Evolutionary conservation across 1,284 basidiomycete genomes (phyloP).

Genomic region (Mycena citricolor): DNA sequence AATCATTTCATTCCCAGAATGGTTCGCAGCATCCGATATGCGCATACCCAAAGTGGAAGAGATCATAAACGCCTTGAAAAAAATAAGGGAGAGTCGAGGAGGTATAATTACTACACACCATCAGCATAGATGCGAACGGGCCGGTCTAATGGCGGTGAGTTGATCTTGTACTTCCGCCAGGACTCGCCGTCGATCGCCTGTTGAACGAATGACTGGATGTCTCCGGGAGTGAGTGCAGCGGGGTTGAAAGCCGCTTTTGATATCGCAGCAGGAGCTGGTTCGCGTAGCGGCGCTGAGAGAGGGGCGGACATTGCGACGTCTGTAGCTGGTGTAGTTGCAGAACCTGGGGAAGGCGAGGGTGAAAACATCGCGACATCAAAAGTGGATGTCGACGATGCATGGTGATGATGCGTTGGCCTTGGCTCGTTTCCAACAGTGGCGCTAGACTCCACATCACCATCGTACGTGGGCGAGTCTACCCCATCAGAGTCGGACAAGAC

Average conservation of each 20-base stretch:
- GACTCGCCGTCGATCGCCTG: slow-evolving; percentile 66
- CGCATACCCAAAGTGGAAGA: slow-evolving; percentile 89
- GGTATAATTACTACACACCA: slow-evolving; percentile 45
- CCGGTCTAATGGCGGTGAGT: slow-evolving; percentile 74
- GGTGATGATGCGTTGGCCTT: slow-evolving; percentile 31
- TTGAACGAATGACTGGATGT: slow-evolving; percentile 71
- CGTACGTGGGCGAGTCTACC: slow-evolving; percentile 82
- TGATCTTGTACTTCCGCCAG: slow-evolving; percentile 78
- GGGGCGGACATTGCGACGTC: slow-evolving; percentile 30
- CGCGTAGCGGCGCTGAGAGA: slow-evolving; percentile 30
- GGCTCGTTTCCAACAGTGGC: slow-evolving; percentile 55
- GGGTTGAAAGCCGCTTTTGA: slow-evolving; percentile 57
- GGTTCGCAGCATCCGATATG: slow-evolving; percentile 19
- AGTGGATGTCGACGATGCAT: slow-evolving; percentile 28
- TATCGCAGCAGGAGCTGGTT: slow-evolving; percentile 46
- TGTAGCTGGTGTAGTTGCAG: too few relatives aligned
- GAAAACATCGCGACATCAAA: slow-evolving; percentile 26
- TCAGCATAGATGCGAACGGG: slow-evolving; percentile 95
- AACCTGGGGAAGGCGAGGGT: slow-evolving; percentile 23
- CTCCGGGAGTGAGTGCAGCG: slow-evolving; percentile 60
- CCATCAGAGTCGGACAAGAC: slow-evolving; percentile 70
- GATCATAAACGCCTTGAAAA: slow-evolving; percentile 78
- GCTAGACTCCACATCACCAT: slow-evolving; percentile 85
- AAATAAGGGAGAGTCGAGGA: slow-evolving; percentile 1
- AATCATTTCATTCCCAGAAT: too few relatives aligned